phyloP scores from a whole-genome alignment of 352 stramenopile genomes.

The Phytophthora meadii region DNA sequence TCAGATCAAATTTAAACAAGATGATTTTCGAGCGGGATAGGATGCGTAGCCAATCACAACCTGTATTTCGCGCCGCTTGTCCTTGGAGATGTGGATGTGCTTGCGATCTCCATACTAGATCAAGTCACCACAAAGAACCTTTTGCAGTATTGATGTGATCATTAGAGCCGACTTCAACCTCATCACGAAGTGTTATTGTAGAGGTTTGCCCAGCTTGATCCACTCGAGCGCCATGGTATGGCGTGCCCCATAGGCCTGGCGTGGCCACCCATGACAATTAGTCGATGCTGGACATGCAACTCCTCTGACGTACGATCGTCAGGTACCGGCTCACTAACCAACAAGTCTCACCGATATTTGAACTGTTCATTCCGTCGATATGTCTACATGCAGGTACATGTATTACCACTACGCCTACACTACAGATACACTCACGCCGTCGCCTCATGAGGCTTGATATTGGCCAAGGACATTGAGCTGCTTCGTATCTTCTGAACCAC shows the following conservation, averaged over 20 bases:
- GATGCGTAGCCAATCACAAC: not conserved
- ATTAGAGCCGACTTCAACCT: not conserved
- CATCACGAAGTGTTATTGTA: slow-evolving; percentile 1
- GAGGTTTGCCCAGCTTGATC: slow-evolving; percentile 1
- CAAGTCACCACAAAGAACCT: slow-evolving; percentile 1
- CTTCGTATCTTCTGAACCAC: slow-evolving; percentile 19
- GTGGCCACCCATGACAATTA: slow-evolving; percentile 11
- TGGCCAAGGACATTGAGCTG: slow-evolving; percentile 11
- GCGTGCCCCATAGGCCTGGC: too few relatives aligned
- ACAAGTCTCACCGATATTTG: not conserved
- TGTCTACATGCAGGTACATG: not conserved
- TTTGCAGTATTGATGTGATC: not conserved
- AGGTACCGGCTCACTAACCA: slow-evolving; percentile 3
- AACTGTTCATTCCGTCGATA: not conserved
- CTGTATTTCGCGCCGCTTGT: slow-evolving; percentile 7
- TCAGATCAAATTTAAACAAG: not conserved
- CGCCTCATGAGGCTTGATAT: slow-evolving; percentile 18
- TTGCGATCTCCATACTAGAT: not conserved
- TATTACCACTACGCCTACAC: slow-evolving; percentile 6
- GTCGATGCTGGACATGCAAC: slow-evolving; percentile 14
- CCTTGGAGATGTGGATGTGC: too few relatives aligned
- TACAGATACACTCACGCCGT: slow-evolving; percentile 17
- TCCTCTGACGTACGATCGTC: not conserved
- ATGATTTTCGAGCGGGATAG: slow-evolving; percentile 1
- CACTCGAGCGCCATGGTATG: too few relatives aligned